Evolutionary conservation across 495 filamentous ascomycete species (phyloP), one percentile per base, ranked within the genome.

Genomic region (Daldinia childiae): DNA sequence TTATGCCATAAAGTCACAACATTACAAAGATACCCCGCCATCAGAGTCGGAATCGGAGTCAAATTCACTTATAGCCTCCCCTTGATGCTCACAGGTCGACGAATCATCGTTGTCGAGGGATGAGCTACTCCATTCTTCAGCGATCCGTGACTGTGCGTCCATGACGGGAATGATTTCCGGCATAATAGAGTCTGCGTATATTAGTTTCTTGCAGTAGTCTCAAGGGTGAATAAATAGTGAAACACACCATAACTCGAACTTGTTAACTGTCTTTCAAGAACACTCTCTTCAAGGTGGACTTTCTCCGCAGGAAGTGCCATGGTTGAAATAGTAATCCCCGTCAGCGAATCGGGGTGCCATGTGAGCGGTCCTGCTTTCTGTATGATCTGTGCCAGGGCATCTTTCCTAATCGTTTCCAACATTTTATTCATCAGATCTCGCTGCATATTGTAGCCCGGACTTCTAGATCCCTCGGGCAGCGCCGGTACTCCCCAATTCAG

Each of bases 401-500:
- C 63, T 3, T 64, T 41, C 41, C 71, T 60, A 26, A 74, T 67
- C 24, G 56, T 54, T 26, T 64, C 29, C 26, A 66, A 3, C 60
- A 74, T 68, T 30, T 67, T 62, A 39, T 64, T 69, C 34, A 66
- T 32, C 7, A 75, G 30, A 14, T 69, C 51, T 11, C 62, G 34
- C 38, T 69, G 61, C 0, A 8, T 4, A 12, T 29, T 43, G 15
- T 62, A 75, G 17, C 61, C 43, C 6, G 38, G 24, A 17, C 60
- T 62, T 24, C 26, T 62, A 5, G 34, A 48, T 8, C 69, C 62
- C 0, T 41, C n/a, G 3, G 58, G 57, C 29, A 66, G 12, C n/a
- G 0, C 39, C 17, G 76, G 77, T 0, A 74, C 21, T 2, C 73
- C 72, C 80, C 80, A 83, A 43, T 78, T 77, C 55, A 66, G 12